These are phyloP conservation scores for Pyrenochaeta sp. DNA, from an alignment of 2,329 filamentous ascomycete genomes.

Conservation along the genomic window DNA sequence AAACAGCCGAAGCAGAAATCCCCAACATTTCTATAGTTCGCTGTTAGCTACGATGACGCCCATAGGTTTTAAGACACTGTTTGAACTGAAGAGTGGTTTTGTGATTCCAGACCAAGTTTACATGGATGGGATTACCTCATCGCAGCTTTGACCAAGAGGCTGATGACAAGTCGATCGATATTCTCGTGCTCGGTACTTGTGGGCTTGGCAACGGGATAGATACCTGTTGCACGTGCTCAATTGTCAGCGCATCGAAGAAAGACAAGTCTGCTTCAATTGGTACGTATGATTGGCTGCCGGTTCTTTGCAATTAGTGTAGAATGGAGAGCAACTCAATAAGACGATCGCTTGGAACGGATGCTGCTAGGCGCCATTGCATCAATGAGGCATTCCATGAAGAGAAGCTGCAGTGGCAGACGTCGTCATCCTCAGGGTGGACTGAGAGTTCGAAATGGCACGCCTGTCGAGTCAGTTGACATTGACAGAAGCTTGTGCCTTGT, in stretches of 20 bases:
- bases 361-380: neutral
- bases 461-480: slow-evolving; percentile 12
- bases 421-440: slow-evolving; percentile 2
- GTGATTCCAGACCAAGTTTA: neutral
- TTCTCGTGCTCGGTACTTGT: neutral
- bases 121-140: neutral
- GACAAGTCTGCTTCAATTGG: neutral
- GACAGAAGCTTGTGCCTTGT: slow-evolving; percentile 18
- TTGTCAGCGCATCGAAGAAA: neutral
- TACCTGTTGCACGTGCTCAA: neutral
- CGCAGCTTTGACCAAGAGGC: neutral
- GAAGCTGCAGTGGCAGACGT: slow-evolving; percentile 7
- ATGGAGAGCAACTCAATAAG: neutral
- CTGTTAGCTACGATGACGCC: neutral
- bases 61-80: neutral
- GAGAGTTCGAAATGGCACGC: neutral
- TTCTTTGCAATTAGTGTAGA: neutral
- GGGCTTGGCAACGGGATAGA: neutral
- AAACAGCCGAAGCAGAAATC: neutral
- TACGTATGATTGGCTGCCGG: neutral
- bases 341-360: neutral
- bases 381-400: neutral
- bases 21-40: neutral
- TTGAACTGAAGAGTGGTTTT: too few species aligned
- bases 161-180: neutral